Percentiles rank a stretch among this genome's conserved stretches.
These are phyloP conservation scores for Rhodotorula paludigena DNA, from an alignment of 768 basidiomycete species.

Conservation along the genomic window DNA sequence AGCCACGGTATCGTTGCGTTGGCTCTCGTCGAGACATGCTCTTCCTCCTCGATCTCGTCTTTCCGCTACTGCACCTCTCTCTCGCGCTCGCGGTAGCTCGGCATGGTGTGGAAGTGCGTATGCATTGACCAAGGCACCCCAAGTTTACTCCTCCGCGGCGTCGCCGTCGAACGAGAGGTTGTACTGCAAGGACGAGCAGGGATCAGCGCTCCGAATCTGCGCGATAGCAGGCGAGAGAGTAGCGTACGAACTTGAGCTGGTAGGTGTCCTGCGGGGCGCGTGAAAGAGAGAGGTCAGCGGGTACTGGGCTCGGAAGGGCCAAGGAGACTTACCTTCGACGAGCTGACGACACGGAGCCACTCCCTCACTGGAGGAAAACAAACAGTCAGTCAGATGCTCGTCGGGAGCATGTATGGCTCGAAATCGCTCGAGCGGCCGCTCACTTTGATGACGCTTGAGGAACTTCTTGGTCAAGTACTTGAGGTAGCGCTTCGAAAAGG, in stretches of 20 bases:
- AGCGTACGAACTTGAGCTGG: slow-evolving; percentile 75
- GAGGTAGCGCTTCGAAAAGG: slow-evolving; percentile 91
- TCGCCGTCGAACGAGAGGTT: slow-evolving; percentile 60
- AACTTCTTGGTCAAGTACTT: slow-evolving; percentile 91
- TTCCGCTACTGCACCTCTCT: no score
- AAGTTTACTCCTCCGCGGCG: slow-evolving; percentile 48
- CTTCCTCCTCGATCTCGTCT: no score
- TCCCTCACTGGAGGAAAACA: slow-evolving; percentile 59
- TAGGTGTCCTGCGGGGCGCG: slow-evolving; percentile 89
- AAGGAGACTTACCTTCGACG: no score
- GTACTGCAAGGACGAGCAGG: slow-evolving; percentile 47
- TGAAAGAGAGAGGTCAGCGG: no score
- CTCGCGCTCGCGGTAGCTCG: no score
- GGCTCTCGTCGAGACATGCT: no score
- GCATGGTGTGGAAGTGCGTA: no score
- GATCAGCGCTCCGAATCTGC: no score
- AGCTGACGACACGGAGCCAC: slow-evolving; percentile 98
- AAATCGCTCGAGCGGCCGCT: background rate
- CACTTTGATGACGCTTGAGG: slow-evolving; percentile 68
- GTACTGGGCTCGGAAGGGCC: no score
- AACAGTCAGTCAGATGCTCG: background rate
- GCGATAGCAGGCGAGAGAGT: no score
- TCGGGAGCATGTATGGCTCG: background rate
- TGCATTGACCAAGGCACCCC: no score
- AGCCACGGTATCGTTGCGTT: no score